These are phyloP conservation scores for Mallotus japonicus DNA, from an alignment of 441 rosid genomes.

Conservation along the genomic window DNA sequence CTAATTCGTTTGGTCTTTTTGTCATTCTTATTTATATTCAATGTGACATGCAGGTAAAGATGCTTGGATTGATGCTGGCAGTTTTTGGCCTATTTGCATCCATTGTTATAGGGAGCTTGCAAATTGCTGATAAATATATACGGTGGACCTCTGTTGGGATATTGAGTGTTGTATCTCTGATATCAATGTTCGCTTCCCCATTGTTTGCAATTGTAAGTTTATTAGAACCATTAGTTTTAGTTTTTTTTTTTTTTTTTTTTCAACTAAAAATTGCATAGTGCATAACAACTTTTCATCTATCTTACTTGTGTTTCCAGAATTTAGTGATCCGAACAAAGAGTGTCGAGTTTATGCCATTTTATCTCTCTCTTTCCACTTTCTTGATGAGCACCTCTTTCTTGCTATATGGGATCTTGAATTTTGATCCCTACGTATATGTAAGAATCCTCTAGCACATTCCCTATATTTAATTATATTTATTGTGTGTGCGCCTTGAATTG, in stretches of 20 bases:
- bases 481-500: too few species aligned
- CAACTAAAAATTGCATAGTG: background rate
- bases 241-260: background rate
- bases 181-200: constrained; percentile 69
- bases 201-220: constrained; percentile 46
- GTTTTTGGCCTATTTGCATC: constrained; percentile 26
- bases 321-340: constrained; percentile 74
- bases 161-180: constrained; percentile 41
- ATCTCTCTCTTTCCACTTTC: constrained; percentile 75
- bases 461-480: too few species aligned
- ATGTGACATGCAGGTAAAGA: too few species aligned
- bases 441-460: too few species aligned
- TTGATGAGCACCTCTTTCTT: constrained; percentile 74
- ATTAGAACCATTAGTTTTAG: background rate
- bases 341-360: constrained; percentile 87
- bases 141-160: constrained; percentile 32
- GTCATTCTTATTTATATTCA: too few species aligned
- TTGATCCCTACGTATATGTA: constrained; percentile 34
- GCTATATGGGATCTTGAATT: constrained; percentile 57
- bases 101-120: constrained; percentile 39
- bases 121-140: constrained; percentile 16
- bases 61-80: too few species aligned
- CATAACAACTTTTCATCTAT: background rate
- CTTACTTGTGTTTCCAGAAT: constrained; percentile 38
- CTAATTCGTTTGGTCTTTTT: too few species aligned